Evolutionary conservation across 1,284 basidiomycete species (phyloP), one percentile per base, ranked within the genome.

Genomic region (Exobasidium rhododendri): DNA sequence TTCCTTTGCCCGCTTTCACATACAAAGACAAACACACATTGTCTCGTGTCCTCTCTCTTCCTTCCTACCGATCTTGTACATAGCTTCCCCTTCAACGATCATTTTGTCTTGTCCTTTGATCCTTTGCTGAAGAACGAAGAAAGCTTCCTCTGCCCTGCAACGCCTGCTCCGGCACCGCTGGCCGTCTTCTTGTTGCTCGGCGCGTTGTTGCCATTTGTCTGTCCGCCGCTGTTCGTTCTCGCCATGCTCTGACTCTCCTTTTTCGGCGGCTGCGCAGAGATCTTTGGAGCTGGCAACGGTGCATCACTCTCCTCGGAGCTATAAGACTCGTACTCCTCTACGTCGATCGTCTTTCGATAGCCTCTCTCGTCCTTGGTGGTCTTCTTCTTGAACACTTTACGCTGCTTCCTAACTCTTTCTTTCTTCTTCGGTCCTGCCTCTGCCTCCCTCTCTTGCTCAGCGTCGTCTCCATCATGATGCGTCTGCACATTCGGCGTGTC

Each of bases 281-380:
- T n/a, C 30, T 35, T 58, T 1, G 63, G 45, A 44, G 69, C 69
- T 13, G 64, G 58, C 63, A 0, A 52, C 45, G 14, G 61, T 58
- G 28, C 62, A 56, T 70, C 68, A 22, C 66, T 67, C 59, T 74
- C 72, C 20, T 74, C 70, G 1, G 71, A 69, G 2, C 68, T 69
- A 45, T 71, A 70, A 13, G 72, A 73, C 50, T 75, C 75, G 50
- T 73, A 74, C 60, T 65, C 69, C 51, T 76, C 70, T n/a, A 70
- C 57, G 44, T 68, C 67, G 32, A 28, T 59, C 17, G 29, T 60
- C 20, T 40, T 28, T n/a, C 65, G 71, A 50, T 77, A 77, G 4
- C 75, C 75, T 28, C 68, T 71, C 43, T 74, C 74, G 62, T 77
- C 69, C 56, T 71, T 75, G 45, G 43, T 61, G 29, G 66, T 66